phyloP scores from a whole-genome alignment of 352 stramenopile species.

The Pythium sp. region DNA sequence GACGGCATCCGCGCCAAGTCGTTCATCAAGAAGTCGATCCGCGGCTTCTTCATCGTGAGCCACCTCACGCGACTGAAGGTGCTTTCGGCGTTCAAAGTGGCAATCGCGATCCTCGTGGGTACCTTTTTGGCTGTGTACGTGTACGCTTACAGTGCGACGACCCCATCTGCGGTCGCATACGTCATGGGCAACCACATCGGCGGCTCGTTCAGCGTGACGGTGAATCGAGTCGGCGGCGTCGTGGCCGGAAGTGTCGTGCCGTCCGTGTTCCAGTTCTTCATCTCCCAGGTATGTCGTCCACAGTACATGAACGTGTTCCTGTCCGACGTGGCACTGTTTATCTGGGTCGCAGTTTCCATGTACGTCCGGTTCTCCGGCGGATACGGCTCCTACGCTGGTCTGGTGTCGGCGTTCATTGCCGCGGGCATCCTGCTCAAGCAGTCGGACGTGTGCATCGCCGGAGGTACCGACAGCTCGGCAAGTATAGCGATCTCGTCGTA shows the following conservation, averaged over 20 bases:
- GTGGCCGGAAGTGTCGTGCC: slow-evolving; percentile 80
- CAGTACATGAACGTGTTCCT: slow-evolving; percentile 40
- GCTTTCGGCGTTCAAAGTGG: slow-evolving; percentile 53
- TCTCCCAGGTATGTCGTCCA: slow-evolving; percentile 60
- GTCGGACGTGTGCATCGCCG: slow-evolving; percentile 48
- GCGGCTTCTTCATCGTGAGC: slow-evolving; percentile 40
- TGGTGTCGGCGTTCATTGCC: slow-evolving; percentile 76
- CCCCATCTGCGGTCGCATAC: slow-evolving; percentile 59
- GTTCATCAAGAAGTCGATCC: slow-evolving; percentile 51
- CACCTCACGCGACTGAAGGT: slow-evolving; percentile 43
- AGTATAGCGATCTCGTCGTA: slow-evolving; percentile 72
- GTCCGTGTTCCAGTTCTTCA: slow-evolving; percentile 84
- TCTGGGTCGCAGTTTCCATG: slow-evolving; percentile 76
- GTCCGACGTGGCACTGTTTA: slow-evolving; percentile 54
- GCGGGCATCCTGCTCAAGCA: slow-evolving; percentile 61
- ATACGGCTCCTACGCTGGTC: slow-evolving; percentile 65
- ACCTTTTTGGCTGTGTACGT: slow-evolving; percentile 72
- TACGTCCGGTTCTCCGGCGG: slow-evolving; percentile 68
- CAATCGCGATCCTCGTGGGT: slow-evolving; percentile 56
- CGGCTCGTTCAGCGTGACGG: slow-evolving; percentile 72
- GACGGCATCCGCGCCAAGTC: slow-evolving; percentile 37
- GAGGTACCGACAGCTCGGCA: slow-evolving; percentile 35
- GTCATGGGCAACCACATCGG: slow-evolving; percentile 81
- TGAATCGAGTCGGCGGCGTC: slow-evolving; percentile 82
- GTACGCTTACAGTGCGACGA: slow-evolving; percentile 69